A percentile compares a stretch with the other conserved stretches of the same genome.
These are phyloP conservation scores for Lasiosphaeris hirsuta DNA, from an alignment of 495 filamentous ascomycete genomes.

Conservation along the genomic window DNA sequence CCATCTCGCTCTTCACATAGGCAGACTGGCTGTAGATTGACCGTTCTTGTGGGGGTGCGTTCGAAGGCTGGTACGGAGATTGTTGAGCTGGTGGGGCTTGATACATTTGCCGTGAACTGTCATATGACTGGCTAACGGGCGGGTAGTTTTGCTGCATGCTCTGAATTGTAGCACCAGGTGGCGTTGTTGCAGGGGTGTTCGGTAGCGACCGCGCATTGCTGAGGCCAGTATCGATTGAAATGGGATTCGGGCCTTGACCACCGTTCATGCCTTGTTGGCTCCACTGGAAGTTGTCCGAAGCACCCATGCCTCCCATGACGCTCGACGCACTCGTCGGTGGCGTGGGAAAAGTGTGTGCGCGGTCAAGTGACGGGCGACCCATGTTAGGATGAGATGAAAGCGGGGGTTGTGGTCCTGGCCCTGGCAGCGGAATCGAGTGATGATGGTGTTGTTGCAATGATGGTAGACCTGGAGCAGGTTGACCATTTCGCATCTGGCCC, in stretches of 20 bases:
- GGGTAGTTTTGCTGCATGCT: conserved; percentile 77
- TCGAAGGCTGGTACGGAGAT: conserved; percentile 64
- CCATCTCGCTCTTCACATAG: conserved; percentile 91
- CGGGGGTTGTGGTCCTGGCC: conserved; percentile 59
- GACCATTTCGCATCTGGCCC: conserved; percentile 46
- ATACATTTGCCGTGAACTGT: conserved; percentile 76
- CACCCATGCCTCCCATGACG: conserved; percentile 72
- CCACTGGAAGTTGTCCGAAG: conserved; percentile 75
- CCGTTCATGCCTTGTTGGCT: conserved; percentile 61
- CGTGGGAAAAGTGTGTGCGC: conserved; percentile 87
- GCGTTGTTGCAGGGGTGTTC: conserved; percentile 87
- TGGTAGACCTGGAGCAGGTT: conserved; percentile 48
- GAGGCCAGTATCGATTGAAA: conserved; percentile 82
- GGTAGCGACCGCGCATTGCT: conserved; percentile 86
- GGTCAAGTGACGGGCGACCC: conserved; percentile 69
- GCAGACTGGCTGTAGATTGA: conserved; percentile 62
- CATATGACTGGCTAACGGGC: conserved; percentile 68
- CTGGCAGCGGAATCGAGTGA: conserved; percentile 74
- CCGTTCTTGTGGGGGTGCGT: conserved; percentile 63
- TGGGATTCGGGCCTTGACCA: conserved; percentile 63
- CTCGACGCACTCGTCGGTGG: conserved; percentile 91
- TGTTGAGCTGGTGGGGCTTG: conserved; percentile 69
- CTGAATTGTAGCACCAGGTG: conserved; percentile 72
- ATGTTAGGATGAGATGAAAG: conserved; percentile 69
- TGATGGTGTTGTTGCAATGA: conserved; percentile 72